Evolutionary conservation across 441 rosid genomes (phyloP), one percentile per base, ranked within the genome.

Genomic region (Gossypium lobatum): DNA sequence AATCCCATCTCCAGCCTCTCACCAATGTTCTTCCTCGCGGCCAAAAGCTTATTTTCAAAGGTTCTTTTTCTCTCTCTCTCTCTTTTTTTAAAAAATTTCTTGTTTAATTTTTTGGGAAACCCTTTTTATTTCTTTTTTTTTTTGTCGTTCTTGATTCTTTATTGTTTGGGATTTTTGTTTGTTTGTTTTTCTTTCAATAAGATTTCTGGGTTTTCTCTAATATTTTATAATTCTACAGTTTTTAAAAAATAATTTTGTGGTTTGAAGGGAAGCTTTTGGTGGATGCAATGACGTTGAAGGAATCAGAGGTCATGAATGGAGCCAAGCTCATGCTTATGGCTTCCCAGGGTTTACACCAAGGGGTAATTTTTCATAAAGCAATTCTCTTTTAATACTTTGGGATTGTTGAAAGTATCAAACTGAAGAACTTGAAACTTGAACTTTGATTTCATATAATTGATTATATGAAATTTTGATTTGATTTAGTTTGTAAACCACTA

Each of bases 11-110:
- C 25, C 94, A 89, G 77, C 87, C 97, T 8, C 88, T 89, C 85
- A 94, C 98, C 77, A 82, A 92, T 68, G 97, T 92, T 73, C 97
- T 94, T 76, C 90, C 97, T 60, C 97, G 97, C 13, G 97, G 97
- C 34, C 98, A 92, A 77, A 92, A 88, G 82, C 91, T 94, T 84
- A 94, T 94, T 74, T 91, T 79, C 76, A 92, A 88, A 86, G 98
- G 97, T 94, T 61, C 72, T 21, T 17, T 21, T 64, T 13, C 3
- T 52, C 26, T 55, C 8, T 17, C 1, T n/a, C 1, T 45, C 1
- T 52, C 20, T 31, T 13, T 64, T 18, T 4, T 28, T 28, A 0
- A 0, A 28, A 26, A 16, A 46, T 8, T 39, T 13, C 13, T 3
- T 58, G 20, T 21, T 59, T 13, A 2, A 13, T 6, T 58, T 42